Conservation (phyloP, 2,329 filamentous ascomycete genomes). For the Nothophaeocryptopus gaeumannii region DNA sequence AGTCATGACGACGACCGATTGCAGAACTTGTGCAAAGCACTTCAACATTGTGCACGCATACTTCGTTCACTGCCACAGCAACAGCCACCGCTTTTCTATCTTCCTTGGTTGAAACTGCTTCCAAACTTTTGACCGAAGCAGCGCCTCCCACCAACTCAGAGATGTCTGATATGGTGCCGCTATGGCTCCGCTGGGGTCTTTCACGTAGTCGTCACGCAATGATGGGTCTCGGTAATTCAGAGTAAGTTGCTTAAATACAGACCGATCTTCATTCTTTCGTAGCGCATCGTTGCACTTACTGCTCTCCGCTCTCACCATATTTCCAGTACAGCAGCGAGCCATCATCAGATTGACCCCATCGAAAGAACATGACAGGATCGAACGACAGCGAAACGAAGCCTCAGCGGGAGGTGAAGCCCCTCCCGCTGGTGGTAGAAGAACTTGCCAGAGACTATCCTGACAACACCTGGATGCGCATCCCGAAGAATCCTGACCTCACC, state of each 20-base stretch:
- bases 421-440: constrained; percentile 21
- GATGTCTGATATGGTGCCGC: background rate
- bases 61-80: background rate
- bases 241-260: constrained; percentile 2
- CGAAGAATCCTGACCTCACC: constrained; percentile 16
- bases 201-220: background rate
- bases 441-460: constrained; percentile 21
- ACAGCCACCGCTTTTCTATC: background rate
- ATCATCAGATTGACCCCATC: background rate
- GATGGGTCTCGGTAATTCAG: background rate
- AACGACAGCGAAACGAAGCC: background rate
- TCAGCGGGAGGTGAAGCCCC: constrained; percentile 8
- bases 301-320: background rate
- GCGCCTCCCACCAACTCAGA: background rate
- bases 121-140: constrained; percentile 3
- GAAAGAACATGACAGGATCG: background rate
- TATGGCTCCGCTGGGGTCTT: constrained; percentile 2
- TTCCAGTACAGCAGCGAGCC: background rate
- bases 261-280: background rate
- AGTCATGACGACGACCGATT: background rate
- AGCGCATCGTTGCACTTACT: background rate
- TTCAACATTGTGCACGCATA: background rate
- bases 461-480: constrained; percentile 22
- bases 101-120: background rate
- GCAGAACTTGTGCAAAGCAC: constrained; percentile 5